Percentiles rank a stretch among this genome's conserved stretches.
These are phyloP conservation scores for Entomortierella lignicola DNA, from an alignment of 192 early-diverging fungal genomes.

Conservation along the genomic window DNA sequence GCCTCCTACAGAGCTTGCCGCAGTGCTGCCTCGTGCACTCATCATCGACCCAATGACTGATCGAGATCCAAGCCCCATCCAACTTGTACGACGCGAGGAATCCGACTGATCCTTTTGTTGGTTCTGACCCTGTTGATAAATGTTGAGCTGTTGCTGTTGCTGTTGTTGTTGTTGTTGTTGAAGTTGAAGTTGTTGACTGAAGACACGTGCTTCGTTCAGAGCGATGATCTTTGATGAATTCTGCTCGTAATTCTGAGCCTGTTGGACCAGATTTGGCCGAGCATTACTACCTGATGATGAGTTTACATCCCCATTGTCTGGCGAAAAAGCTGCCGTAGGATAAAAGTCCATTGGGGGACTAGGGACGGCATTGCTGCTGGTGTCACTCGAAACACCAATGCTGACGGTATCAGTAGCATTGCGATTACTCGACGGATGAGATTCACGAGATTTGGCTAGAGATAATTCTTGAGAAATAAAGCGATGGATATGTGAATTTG, in stretches of 20 bases:
- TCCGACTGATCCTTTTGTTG: slow-evolving; percentile 5
- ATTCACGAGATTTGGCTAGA: slow-evolving; percentile 1
- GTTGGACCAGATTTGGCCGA: slow-evolving; percentile 8
- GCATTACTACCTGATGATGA: slow-evolving; percentile 8
- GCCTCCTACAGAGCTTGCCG: slow-evolving; percentile 29
- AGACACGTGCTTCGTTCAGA: slow-evolving; percentile 24
- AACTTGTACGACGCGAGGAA: slow-evolving; percentile 5
- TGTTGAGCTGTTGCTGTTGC: neutral
- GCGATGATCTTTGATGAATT: slow-evolving; percentile 14
- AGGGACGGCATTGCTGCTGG: neutral
- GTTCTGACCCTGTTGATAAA: neutral
- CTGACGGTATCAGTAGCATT: slow-evolving; percentile 32
- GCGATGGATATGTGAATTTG: slow-evolving; percentile 20
- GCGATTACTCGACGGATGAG: slow-evolving; percentile 1
- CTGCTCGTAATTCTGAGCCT: slow-evolving; percentile 11
- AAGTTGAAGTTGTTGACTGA: slow-evolving; percentile 29
- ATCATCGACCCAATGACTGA: slow-evolving; percentile 21
- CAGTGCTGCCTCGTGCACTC: slow-evolving; percentile 24
- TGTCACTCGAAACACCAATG: neutral
- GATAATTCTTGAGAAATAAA: slow-evolving; percentile 21
- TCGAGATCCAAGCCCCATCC: slow-evolving; percentile 8
- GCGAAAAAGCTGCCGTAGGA: neutral
- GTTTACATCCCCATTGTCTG: slow-evolving; percentile 22
- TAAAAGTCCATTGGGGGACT: neutral
- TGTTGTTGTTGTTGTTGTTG: slow-evolving; percentile 26